A percentile compares a stretch with the other conserved stretches of the same genome.
phyloP scores from a whole-genome alignment of 2,329 filamentous ascomycete genomes.

The Fusarium sororula region DNA sequence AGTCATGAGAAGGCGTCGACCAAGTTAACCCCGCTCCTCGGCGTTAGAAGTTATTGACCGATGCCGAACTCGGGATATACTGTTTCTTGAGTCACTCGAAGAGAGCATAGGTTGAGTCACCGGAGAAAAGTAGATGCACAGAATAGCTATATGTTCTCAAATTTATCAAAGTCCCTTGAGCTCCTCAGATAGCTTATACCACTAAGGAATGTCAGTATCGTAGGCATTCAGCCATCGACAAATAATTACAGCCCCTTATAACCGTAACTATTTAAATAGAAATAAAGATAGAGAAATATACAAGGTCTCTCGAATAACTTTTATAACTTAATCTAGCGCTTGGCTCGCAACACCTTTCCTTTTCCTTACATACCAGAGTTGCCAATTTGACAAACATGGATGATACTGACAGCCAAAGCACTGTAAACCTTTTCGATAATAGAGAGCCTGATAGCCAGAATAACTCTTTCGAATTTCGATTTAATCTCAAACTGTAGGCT shows the following conservation, averaged over 20 bases:
- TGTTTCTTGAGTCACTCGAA: not conserved
- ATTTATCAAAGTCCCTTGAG: not conserved
- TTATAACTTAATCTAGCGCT: no score
- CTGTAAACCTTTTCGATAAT: no score
- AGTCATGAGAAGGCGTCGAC: not conserved
- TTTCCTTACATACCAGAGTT: not conserved
- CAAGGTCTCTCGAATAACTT: no score
- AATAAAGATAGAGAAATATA: no score
- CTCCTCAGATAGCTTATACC: not conserved
- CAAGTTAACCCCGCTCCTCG: slow-evolving; percentile 20
- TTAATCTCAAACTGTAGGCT: not conserved
- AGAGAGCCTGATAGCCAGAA: not conserved
- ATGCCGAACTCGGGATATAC: not conserved
- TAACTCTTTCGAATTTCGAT: accelerated
- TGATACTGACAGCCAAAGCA: not conserved
- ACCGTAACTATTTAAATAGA: not conserved
- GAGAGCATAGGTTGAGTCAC: not conserved
- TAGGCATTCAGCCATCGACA: not conserved
- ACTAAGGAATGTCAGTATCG: not conserved
- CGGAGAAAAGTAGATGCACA: not conserved
- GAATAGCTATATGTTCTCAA: not conserved
- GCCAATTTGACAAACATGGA: not conserved
- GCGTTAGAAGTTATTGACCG: not conserved
- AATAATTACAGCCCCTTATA: not conserved
- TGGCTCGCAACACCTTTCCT: not conserved